Evolutionary conservation across 192 early-diverging fungal genomes (phyloP).

Genomic region (Entomortierella beljakovae): DNA sequence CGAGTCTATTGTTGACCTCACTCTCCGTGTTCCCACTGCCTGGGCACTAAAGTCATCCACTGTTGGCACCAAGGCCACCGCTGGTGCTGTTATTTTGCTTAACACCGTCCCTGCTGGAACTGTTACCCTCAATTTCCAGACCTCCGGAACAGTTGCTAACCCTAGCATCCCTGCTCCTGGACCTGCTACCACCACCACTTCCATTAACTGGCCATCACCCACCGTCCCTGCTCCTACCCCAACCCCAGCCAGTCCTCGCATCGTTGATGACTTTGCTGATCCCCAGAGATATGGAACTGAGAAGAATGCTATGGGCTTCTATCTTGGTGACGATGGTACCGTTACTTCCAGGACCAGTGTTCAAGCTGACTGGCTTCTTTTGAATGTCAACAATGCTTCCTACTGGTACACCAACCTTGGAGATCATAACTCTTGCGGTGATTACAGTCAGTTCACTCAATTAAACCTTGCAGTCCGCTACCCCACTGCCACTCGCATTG

Average conservation of each 20-base stretch:
- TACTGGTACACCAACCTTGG: constrained; percentile 34
- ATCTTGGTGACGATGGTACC: constrained; percentile 18
- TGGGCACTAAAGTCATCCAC: constrained; percentile 22
- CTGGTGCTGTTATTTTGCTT: constrained; percentile 22
- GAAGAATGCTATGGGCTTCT: constrained; percentile 12
- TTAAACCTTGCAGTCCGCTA: constrained; percentile 25
- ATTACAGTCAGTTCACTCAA: constrained; percentile 24
- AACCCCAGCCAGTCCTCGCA: neutral
- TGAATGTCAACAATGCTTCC: neutral
- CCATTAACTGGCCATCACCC: constrained; percentile 2
- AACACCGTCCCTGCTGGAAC: constrained; percentile 18
- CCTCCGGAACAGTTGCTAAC: constrained; percentile 10
- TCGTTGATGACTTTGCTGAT: constrained; percentile 2
- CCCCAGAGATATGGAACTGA: constrained; percentile 25
- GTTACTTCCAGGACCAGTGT: constrained; percentile 7
- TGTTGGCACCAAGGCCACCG: constrained; percentile 10
- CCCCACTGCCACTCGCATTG: constrained; percentile 12
- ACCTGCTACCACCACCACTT: constrained; percentile 12
- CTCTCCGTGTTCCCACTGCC: constrained; percentile 23
- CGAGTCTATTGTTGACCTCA: constrained; percentile 20
- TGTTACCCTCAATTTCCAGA: constrained; percentile 13
- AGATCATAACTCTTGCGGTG: constrained; percentile 5
- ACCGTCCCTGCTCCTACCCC: constrained; percentile 18
- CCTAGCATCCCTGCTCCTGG: constrained; percentile 9
- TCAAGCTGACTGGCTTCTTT: constrained; percentile 21